These are phyloP conservation scores for Neofusicoccum cordaticola DNA, from an alignment of 2,329 filamentous ascomycete species.

Conservation along the genomic window DNA sequence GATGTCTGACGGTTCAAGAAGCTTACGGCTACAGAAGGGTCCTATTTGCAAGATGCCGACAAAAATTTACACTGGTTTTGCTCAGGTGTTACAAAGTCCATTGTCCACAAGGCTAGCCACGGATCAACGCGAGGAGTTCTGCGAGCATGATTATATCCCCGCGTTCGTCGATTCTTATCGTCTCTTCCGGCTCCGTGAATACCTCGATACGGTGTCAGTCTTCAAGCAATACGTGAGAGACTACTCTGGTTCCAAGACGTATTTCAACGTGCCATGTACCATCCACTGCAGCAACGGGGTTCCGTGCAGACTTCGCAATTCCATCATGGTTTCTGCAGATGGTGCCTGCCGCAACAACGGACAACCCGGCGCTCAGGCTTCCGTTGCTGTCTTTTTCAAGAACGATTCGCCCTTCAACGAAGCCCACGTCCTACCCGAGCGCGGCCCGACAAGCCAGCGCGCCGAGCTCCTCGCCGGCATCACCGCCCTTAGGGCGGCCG, in stretches of 20 bases:
- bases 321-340: not conserved
- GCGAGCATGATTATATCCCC: not conserved
- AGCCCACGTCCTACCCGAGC: not conserved
- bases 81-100: no score
- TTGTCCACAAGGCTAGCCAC: not conserved
- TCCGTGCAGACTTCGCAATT: not conserved
- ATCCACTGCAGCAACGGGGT: not conserved
- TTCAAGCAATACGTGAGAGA: no score
- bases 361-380: not conserved
- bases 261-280: not conserved
- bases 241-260: not conserved
- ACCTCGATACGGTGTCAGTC: no score
- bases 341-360: not conserved
- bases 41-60: no score
- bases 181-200: no score
- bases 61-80: no score
- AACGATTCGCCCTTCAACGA: not conserved
- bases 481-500: not conserved
- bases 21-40: no score
- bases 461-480: not conserved
- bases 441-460: not conserved
- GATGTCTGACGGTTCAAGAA: no score
- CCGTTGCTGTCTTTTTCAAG: not conserved
- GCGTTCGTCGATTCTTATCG: no score
- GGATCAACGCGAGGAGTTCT: not conserved